Evolutionary conservation across 148 eudicot genomes (phyloP), one percentile per base, ranked within the genome.

Genomic region (Vaccinium vitisidaea): DNA sequence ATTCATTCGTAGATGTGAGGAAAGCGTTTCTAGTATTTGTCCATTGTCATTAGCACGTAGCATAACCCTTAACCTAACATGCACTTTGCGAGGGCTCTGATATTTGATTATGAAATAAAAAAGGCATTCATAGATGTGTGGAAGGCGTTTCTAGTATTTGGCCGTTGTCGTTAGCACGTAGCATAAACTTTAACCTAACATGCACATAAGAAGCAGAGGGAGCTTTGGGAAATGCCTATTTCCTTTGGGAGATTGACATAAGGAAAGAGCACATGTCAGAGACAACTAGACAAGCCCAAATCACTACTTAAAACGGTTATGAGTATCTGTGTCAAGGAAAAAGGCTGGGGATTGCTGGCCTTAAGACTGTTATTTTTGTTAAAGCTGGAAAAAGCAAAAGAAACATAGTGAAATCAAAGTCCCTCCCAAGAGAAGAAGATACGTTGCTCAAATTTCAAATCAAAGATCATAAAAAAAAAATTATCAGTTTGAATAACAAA

Each of bases 391-490:
- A 71, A 71, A 71, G 75, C 21, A 71, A 30, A 27, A 70, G 75
- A 70, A 70, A 27, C 43, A 70, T 18, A 12, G 7, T 85, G 65
- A 46, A 61, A 88, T 73, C 21, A 48, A 70, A 86, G 83, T 76
- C 81, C 83, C 81, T 39, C 83, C 75, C 43, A 61, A 52, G 83
- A 49, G 87, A 23, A 81, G 84, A 49, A 73, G 80, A 84, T 88
- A 55, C 88, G 89, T 89, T 84, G 90, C 87, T 87, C 88, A 89
- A 89, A 89, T 90, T 80, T 80, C 82, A 80, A 84, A 82, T 84
- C 85, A 83, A 52, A 86, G 75, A 80, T 84, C 91, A 84, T 82
- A 84, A 46, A 36, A 50, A 59, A 25, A 78, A 49, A 59, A 36
- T 0, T 1, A 32, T 70, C 70, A 63, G 27, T 63, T 61, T 61